Conservation (phyloP, 2,329 filamentous ascomycete genomes). For the Dactylellina haptotyla region DNA sequence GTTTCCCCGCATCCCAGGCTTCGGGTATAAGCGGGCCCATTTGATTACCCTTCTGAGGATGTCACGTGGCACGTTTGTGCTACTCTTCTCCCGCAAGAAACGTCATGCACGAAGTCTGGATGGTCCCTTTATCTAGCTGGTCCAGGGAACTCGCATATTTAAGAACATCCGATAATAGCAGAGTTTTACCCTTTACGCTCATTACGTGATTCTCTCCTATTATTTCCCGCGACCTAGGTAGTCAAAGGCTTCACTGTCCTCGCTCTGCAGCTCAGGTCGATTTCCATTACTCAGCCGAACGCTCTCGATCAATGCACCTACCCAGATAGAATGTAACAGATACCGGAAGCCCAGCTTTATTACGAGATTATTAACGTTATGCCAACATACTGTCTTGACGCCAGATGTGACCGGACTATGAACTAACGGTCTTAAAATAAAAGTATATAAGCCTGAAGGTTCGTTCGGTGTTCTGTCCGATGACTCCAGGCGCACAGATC, state of each 20-base stretch:
- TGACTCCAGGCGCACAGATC: no score
- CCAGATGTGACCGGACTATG: no score
- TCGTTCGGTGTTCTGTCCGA: no score
- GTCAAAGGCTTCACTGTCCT: neutral
- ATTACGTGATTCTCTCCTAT: neutral
- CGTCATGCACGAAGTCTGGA: no score
- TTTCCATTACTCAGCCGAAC: neutral
- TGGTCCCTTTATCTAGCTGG: no score
- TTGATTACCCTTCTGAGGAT: neutral
- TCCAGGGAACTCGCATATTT: no score
- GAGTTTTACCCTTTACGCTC: neutral
- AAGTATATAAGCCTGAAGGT: no score
- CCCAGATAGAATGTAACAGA: neutral
- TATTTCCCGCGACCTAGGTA: neutral
- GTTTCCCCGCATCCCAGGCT: neutral
- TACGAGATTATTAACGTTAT: neutral
- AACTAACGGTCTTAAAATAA: no score
- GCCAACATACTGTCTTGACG: no score
- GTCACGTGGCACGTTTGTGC: conserved; percentile 8
- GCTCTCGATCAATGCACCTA: neutral
- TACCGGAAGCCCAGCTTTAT: neutral
- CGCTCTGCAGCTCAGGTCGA: neutral
- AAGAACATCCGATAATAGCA: no score
- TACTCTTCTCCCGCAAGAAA: no score
- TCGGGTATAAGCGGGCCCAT: neutral